Conservation (phyloP, 1,284 basidiomycete genomes). For the Stereum hirsutum region DNA sequence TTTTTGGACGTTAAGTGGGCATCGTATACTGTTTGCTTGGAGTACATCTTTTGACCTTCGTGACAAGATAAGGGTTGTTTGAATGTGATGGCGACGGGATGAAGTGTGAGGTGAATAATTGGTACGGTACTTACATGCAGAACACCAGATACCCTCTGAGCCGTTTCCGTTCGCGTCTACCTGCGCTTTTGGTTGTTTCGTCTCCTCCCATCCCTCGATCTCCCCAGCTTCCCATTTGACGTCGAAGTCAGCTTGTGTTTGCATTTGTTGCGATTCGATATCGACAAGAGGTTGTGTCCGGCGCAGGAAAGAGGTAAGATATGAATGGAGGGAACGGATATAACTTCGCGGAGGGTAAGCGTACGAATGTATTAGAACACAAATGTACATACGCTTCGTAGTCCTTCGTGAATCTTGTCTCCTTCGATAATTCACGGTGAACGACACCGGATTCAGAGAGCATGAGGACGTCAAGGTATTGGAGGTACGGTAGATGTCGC, state of each 20-base stretch:
- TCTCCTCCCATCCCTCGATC: constrained; percentile 72
- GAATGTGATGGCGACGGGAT: too few relatives aligned
- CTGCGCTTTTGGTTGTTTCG: constrained; percentile 24
- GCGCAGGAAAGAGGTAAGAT: constrained; percentile 82
- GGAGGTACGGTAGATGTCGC: constrained; percentile 79
- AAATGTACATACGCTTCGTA: constrained; percentile 61
- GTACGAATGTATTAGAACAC: constrained; percentile 1
- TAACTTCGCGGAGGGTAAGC: constrained; percentile 43
- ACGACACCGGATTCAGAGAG: constrained; percentile 44
- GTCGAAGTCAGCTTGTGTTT: constrained; percentile 66
- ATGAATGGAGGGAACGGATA: constrained; percentile 73
- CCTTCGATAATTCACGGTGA: constrained; percentile 66
- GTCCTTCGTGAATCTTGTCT: constrained; percentile 65
- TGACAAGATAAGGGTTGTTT: neutral
- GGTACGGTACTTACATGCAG: constrained; percentile 68
- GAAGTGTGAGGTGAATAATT: neutral
- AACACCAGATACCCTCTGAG: constrained; percentile 84
- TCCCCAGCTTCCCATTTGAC: constrained; percentile 73
- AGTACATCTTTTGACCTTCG: constrained; percentile 84
- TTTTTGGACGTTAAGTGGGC: constrained; percentile 93
- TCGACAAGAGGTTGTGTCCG: constrained; percentile 86
- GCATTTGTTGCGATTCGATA: constrained; percentile 58
- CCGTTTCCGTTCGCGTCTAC: constrained; percentile 33
- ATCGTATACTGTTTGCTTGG: constrained; percentile 97
- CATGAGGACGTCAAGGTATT: constrained; percentile 83